phyloP scores from a whole-genome alignment of 768 basidiomycete species.

The Rickenella mellea region DNA sequence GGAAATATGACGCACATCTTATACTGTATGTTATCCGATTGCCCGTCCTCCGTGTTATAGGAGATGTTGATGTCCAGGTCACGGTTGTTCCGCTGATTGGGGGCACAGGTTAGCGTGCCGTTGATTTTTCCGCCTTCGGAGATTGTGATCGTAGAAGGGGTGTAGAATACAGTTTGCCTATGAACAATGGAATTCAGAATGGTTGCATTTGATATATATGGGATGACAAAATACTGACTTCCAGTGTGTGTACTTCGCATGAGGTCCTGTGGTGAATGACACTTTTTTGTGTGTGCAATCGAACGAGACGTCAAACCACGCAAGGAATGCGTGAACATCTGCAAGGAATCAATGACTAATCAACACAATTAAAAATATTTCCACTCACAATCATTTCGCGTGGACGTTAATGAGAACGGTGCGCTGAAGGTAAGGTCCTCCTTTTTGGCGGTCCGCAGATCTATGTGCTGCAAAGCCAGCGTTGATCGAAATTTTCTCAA shows the following conservation, averaged over 20 bases:
- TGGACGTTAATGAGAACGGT: conserved; percentile 71
- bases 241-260: conserved; percentile 94
- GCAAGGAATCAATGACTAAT: neutral
- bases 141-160: conserved; percentile 65
- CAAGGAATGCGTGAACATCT: conserved; percentile 97
- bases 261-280: conserved; percentile 94
- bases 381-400: conserved; percentile 87
- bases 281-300: conserved; percentile 93
- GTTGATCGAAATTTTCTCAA: neutral
- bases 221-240: conserved; percentile 49
- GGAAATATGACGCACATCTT: conserved; percentile 68
- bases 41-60: conserved; percentile 29
- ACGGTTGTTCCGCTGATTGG: conserved; percentile 88
- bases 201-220: neutral
- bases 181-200: neutral
- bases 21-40: conserved; percentile 42
- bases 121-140: conserved; percentile 61
- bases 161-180: conserved; percentile 98
- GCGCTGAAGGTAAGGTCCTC: conserved; percentile 86
- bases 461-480: conserved; percentile 55
- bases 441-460: conserved; percentile 86
- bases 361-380: neutral
- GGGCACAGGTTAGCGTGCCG: conserved; percentile 70
- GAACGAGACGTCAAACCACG: conserved; percentile 98
- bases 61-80: conserved; percentile 88